Percentiles rank a stretch among this genome's conserved stretches.
phyloP scores from a whole-genome alignment of 1,284 basidiomycete species.

The Marasmius sp. region DNA sequence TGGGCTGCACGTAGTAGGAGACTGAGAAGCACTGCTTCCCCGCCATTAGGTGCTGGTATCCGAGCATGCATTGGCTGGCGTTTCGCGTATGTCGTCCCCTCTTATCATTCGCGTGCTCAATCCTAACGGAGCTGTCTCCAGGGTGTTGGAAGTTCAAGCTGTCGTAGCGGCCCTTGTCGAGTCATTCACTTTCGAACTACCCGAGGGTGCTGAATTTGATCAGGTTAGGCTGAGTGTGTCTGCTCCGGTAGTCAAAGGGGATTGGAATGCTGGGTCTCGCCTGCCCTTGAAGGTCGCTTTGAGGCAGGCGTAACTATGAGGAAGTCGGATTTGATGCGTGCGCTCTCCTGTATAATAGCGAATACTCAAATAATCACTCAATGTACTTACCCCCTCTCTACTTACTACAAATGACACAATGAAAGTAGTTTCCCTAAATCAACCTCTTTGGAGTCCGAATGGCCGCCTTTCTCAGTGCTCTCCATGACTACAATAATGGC shows the following conservation, averaged over 20 bases:
- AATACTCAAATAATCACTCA: too few relatives aligned
- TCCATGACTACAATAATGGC: too few relatives aligned
- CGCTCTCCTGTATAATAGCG: too few relatives aligned
- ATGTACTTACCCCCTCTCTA: too few relatives aligned
- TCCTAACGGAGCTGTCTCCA: background rate
- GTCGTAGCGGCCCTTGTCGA: background rate
- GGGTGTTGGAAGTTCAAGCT: background rate
- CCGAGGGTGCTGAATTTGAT: background rate
- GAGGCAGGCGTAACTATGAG: background rate
- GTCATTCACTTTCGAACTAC: background rate
- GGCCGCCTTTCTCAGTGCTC: too few relatives aligned
- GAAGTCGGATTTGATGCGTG: too few relatives aligned
- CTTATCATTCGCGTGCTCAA: background rate
- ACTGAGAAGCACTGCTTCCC: background rate
- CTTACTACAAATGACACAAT: too few relatives aligned
- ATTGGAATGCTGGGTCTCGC: background rate
- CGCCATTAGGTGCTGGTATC: background rate
- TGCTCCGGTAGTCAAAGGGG: background rate
- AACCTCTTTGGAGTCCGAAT: too few relatives aligned
- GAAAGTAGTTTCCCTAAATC: too few relatives aligned
- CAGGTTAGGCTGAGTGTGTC: background rate
- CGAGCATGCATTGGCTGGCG: slow-evolving; percentile 3
- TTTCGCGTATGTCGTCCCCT: background rate
- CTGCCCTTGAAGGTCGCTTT: background rate
- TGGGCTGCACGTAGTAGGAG: background rate